Evolutionary conservation across 305 asterid species (phyloP).

Genomic region (Petunia hybrid): DNA sequence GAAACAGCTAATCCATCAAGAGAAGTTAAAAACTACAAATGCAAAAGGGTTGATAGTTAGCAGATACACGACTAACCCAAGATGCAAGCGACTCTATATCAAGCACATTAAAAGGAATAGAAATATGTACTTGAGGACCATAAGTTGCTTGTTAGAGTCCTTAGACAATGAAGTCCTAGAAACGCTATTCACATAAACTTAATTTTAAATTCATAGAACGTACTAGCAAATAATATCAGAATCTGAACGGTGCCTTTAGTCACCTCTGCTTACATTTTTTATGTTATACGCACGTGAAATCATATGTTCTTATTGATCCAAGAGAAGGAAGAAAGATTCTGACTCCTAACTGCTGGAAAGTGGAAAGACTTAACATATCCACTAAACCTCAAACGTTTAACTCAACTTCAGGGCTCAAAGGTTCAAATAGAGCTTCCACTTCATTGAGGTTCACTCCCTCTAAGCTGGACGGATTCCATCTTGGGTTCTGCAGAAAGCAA

Average conservation of each 20-base stretch:
- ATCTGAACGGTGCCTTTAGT: neutral
- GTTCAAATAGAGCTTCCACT: conserved; percentile 77
- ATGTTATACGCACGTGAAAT: neutral
- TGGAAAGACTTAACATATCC: neutral
- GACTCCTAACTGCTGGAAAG: conserved; percentile 20
- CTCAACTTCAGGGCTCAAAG: conserved; percentile 65
- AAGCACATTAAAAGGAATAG: neutral
- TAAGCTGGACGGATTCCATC: conserved; percentile 83
- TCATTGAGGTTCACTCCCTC: conserved; percentile 69
- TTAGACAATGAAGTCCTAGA: neutral
- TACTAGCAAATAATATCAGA: conserved; percentile 12
- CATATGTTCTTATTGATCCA: neutral
- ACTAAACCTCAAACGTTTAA: conserved; percentile 55
- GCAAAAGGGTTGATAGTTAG: neutral
- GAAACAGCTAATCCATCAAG: too few species aligned
- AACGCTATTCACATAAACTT: neutral
- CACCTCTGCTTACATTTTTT: neutral
- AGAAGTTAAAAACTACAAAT: neutral
- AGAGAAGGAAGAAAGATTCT: neutral
- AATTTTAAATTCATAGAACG: conserved; percentile 18
- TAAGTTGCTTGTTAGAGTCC: neutral
- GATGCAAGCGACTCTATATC: neutral
- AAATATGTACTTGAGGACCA: neutral
- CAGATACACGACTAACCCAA: neutral
- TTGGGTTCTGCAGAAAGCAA: conserved; percentile 68